Conservation (phyloP, 2,329 filamentous ascomycete genomes). For the Paramyrothecium sp. region DNA sequence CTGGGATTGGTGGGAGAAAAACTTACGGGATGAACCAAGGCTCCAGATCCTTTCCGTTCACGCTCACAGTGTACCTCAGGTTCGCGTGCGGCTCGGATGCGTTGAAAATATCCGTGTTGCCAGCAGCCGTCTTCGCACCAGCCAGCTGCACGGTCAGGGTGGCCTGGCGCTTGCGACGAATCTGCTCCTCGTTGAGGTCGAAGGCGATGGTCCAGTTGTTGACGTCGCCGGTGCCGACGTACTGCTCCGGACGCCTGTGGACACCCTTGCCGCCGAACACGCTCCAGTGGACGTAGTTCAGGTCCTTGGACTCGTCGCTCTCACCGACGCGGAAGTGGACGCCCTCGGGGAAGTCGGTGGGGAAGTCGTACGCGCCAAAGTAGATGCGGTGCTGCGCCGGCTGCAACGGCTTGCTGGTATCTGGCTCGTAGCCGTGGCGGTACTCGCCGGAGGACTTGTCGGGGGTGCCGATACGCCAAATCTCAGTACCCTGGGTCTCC, state of each 20-base stretch:
- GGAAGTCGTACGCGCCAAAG: slow-evolving; percentile 60
- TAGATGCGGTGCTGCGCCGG: slow-evolving; percentile 61
- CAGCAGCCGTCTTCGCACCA: slow-evolving; percentile 59
- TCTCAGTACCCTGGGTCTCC: slow-evolving; percentile 55
- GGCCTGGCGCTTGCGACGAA: slow-evolving; percentile 41
- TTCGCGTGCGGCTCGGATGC: slow-evolving; percentile 51
- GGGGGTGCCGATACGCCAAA: slow-evolving; percentile 63
- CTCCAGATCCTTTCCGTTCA: slow-evolving; percentile 41
- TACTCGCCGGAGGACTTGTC: slow-evolving; percentile 62
- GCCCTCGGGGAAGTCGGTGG: slow-evolving; percentile 56
- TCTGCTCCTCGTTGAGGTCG: slow-evolving; percentile 38
- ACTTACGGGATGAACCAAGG: slow-evolving; percentile 56
- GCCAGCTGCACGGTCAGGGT: slow-evolving; percentile 64
- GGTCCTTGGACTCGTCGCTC: slow-evolving; percentile 44
- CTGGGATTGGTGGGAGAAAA: neutral
- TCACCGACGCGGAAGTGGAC: slow-evolving; percentile 56
- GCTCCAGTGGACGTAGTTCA: slow-evolving; percentile 67
- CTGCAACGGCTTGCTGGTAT: slow-evolving; percentile 45
- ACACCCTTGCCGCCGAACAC: slow-evolving; percentile 58
- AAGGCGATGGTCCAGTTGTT: slow-evolving; percentile 62
- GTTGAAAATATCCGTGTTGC: slow-evolving; percentile 59
- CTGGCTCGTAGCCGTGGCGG: slow-evolving; percentile 52
- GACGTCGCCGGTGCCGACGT: slow-evolving; percentile 40
- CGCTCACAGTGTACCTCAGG: slow-evolving; percentile 43
- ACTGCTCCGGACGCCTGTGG: slow-evolving; percentile 38